Evolutionary conservation across 108 stramenopile genomes (phyloP), one percentile per base, ranked within the genome.

Genomic region (Fragilaria radians): DNA sequence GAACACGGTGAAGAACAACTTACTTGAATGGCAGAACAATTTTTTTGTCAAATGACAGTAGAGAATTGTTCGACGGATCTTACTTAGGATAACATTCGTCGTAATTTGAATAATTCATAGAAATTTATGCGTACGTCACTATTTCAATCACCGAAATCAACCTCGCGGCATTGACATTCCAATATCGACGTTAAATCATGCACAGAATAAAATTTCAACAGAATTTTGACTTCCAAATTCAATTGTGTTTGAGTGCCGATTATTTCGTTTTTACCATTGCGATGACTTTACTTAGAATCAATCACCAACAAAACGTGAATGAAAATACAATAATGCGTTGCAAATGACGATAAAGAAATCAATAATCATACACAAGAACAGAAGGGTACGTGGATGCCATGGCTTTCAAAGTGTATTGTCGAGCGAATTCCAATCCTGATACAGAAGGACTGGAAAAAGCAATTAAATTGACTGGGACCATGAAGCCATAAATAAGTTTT

Each of bases 371-470:
- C 2, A 69, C 68, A 23, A 63, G 26, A 5, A 69, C 50, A 4
- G 28, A 25, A 58, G n/a, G 33, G 19, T 29, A n/a, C 4, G 17
- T 34, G 46, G n/a, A 32, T 19, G 3, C 24, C 17, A 2, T 25
- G 9, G 5, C 25, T 23, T 26, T 27, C 9, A 1, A 55, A n/a
- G 63, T 46, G 61, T 87, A 93, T 2, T 50, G 48, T 26, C 62
- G 46, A 0, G 86, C 91, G 68, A 93, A 89, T 11, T 21, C 25
- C 25, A 72, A 56, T 45, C 91, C 91, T 7, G 86, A 83, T 30
- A 64, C 32, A 22, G 88, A 89, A 11, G 91, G 91, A 73, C 88
- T 93, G 28, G 87, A 89, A 74, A 93, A 89, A 1, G 91, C 91
- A 19, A 89, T 32, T 18, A 63, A 32, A 23, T 67, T 52, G 4